A percentile compares a stretch with the other conserved stretches of the same genome.
These are phyloP conservation scores for Neurospora sp. DNA, from an alignment of 495 filamentous ascomycete genomes.

Conservation along the genomic window DNA sequence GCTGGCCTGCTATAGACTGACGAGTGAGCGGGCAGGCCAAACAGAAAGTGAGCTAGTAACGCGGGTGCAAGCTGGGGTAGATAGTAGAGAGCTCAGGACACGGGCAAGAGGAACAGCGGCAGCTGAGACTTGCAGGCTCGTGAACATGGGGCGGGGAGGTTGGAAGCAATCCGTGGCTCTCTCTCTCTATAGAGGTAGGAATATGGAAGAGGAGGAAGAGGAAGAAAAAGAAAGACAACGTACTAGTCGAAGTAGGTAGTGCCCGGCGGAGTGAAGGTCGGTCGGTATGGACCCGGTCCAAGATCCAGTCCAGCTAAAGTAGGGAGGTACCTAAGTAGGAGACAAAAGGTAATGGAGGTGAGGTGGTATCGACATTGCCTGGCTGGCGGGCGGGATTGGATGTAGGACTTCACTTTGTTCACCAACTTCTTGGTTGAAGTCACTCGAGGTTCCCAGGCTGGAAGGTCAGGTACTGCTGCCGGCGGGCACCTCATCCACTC, in stretches of 20 bases:
- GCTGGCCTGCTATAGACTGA: neutral
- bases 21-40: neutral
- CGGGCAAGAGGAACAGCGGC: neutral
- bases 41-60: slow-evolving; percentile 1
- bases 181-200: neutral
- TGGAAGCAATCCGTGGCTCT: neutral
- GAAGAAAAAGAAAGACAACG: neutral
- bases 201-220: neutral
- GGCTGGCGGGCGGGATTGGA: neutral
- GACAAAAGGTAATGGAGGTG: neutral
- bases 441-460: neutral
- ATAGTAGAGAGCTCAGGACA: neutral
- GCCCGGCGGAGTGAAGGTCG: neutral
- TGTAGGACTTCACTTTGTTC: neutral
- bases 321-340: neutral
- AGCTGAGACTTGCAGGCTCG: neutral
- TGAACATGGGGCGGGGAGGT: neutral
- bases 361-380: neutral
- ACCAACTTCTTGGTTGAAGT: neutral
- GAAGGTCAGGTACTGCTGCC: neutral
- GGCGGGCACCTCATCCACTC: neutral
- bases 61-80: neutral
- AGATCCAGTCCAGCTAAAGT: neutral
- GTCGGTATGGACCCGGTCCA: neutral
- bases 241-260: neutral